Conservation (phyloP, 2,329 filamentous ascomycete genomes). For the Microascus cirrosus region DNA sequence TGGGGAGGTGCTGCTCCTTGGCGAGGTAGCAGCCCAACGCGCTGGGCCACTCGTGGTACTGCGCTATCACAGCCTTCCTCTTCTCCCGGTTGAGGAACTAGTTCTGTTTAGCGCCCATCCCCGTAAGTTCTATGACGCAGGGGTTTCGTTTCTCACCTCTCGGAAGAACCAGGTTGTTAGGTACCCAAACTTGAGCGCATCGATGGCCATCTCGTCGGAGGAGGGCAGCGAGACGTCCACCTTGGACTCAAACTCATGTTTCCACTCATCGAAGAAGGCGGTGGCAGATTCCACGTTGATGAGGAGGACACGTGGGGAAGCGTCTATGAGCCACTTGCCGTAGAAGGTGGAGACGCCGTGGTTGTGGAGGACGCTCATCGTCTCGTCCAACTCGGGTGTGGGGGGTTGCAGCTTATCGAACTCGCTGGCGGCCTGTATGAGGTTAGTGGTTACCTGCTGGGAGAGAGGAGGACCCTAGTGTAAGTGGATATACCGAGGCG, state of each 20-base stretch:
- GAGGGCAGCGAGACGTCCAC: not conserved
- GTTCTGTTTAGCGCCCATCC: not conserved
- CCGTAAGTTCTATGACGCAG: no score
- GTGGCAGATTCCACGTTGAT: not conserved
- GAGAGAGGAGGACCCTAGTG: not conserved
- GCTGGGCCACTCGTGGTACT: constrained; percentile 4
- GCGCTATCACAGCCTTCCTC: not conserved
- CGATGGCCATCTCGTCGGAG: not conserved
- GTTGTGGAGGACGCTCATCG: not conserved
- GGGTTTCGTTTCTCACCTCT: not conserved
- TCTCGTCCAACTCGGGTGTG: not conserved
- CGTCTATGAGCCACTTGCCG: constrained; percentile 1
- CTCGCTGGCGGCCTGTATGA: not conserved
- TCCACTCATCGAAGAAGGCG: not conserved
- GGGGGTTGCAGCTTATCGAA: not conserved
- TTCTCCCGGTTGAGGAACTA: not conserved
- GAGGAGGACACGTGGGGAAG: not conserved
- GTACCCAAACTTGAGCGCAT: not conserved
- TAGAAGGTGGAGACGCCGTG: not conserved
- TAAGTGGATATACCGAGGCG: not conserved
- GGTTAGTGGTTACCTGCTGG: no score
- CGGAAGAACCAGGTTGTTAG: not conserved
- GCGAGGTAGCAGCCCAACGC: not conserved
- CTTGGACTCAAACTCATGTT: not conserved
- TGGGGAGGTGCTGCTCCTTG: not conserved